phyloP scores from a whole-genome alignment of 2,329 filamentous ascomycete species.

The Penicillium sp. region DNA sequence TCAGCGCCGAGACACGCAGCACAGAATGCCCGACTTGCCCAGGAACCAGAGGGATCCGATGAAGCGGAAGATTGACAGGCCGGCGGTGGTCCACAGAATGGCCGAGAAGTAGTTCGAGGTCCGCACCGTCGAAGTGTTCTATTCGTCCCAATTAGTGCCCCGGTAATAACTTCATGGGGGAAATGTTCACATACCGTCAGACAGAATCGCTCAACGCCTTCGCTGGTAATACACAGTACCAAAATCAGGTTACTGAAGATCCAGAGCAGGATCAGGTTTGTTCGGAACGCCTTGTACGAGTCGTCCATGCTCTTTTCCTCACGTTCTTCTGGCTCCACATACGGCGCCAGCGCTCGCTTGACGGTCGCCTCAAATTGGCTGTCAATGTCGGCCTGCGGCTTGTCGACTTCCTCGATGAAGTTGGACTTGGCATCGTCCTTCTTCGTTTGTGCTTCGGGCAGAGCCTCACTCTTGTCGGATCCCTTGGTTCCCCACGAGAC shows the following conservation, averaged over 20 bases:
- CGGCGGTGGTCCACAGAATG: conserved; percentile 80
- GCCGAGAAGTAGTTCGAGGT: conserved; percentile 88
- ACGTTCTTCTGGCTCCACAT: conserved; percentile 65
- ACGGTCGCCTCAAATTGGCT: conserved; percentile 93
- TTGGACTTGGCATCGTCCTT: conserved; percentile 81
- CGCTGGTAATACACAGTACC: conserved; percentile 78
- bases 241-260: conserved; percentile 87
- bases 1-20: conserved; percentile 78
- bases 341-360: conserved; percentile 81
- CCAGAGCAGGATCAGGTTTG: conserved; percentile 83
- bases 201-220: conserved; percentile 73
- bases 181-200: conserved; percentile 63
- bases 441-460: conserved; percentile 78
- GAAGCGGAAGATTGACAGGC: conserved; percentile 78
- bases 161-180: neutral
- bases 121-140: conserved; percentile 62
- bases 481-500: conserved; percentile 99
- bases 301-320: conserved; percentile 87
- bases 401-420: conserved; percentile 89
- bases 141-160: neutral
- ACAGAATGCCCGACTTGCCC: conserved; percentile 86
- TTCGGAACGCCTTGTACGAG: conserved; percentile 98
- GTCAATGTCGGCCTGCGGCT: conserved; percentile 95
- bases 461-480: conserved; percentile 83
- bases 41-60: conserved; percentile 88